A percentile compares a stretch with the other conserved stretches of the same genome.
phyloP scores from a whole-genome alignment of 2,329 filamentous ascomycete genomes.

The Fusarium begoniae region DNA sequence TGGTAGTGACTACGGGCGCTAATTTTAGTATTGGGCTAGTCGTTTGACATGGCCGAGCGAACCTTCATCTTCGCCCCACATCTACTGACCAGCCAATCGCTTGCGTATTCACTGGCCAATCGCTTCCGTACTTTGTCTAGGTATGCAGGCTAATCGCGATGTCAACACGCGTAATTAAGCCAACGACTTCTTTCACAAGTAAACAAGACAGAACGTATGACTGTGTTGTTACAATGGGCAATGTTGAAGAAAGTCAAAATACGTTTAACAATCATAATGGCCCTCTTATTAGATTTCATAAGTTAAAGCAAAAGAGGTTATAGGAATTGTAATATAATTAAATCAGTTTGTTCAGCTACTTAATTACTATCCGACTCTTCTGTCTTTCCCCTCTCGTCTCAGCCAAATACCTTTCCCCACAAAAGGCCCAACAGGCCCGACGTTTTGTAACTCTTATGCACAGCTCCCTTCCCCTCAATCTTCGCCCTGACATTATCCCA shows the following conservation, averaged over 20 bases:
- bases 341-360: too few relatives aligned
- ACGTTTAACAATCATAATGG: not conserved
- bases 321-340: not conserved
- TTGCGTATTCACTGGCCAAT: not conserved
- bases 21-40: too few relatives aligned
- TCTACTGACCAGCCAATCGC: not conserved
- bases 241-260: not conserved
- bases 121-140: not conserved
- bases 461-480: not conserved
- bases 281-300: rapidly evolving
- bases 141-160: not conserved
- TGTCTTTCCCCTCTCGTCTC: rapidly evolving
- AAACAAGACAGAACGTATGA: not conserved
- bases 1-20: too few relatives aligned
- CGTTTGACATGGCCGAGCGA: too few relatives aligned
- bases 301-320: not conserved
- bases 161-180: not conserved
- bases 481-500: not conserved
- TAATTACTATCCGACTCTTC: not conserved
- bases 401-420: not conserved
- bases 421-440: not conserved
- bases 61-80: too few relatives aligned
- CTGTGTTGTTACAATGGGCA: rapidly evolving
- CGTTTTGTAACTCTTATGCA: not conserved
- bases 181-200: not conserved